Evolutionary conservation across 257 asterid genomes (phyloP), one percentile per base, ranked within the genome.

Genomic region (Anisodus acutangulus): DNA sequence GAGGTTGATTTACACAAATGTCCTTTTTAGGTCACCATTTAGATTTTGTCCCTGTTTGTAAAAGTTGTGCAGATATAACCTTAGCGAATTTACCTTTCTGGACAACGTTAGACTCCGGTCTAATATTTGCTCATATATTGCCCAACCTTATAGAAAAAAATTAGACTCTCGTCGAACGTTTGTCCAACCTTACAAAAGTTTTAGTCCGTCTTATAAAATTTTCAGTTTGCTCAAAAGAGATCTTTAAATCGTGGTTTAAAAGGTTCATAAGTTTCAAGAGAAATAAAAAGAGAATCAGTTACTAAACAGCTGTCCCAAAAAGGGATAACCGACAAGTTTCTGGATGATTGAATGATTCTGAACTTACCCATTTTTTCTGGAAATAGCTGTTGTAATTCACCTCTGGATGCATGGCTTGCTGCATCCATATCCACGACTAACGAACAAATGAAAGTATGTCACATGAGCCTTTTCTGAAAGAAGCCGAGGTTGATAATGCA

Each of bases 391-490:
- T 89, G 60, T 95, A 95, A 83, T 95, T 94, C 88, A 95, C 87
- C 88, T 95, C 98, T 5, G 98, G 98, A 93, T 95, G 99, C 98
- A 95, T 92, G 31, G 99, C 99, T 91, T 95, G 99, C 83, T 95
- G 99, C 99, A 95, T 95, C 99, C 97, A 94, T 91, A 95, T 93
- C 98, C 99, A 95, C 80, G 99, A 94, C 99, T 95, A 86, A 55
- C 57, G 64, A 83, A 53, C 84, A 53, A 55, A 22, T 39, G 51
- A 39, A 45, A 85, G 81, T 13, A 59, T 41, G 82, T 16, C 53
- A 35, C 49, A 51, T 37, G 41, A 60, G n/a, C 26, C 39, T 19
- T 35, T 19, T 72, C 67, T 37, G 9, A 47, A 35, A 10, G 43
- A 78, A 53, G 31, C 49, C 4, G 31, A 8, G 66, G 26, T 43